phyloP scores from a whole-genome alignment of 2,329 filamentous ascomycete species.

The Aureobasidium leucospermi region DNA sequence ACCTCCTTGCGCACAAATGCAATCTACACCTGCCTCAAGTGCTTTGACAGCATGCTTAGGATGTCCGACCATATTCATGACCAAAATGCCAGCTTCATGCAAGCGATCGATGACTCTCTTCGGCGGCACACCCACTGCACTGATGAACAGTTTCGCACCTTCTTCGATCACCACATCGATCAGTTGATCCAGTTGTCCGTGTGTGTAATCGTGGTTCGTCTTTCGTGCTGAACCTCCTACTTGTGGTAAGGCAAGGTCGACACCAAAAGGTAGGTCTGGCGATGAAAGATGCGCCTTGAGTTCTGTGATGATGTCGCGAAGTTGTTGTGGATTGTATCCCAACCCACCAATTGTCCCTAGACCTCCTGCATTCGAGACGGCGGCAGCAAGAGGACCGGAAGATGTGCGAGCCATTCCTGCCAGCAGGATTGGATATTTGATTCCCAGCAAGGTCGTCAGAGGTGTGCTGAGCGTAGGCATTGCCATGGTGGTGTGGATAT shows the following conservation, averaged over 20 bases:
- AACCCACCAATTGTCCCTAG: conserved; percentile 57
- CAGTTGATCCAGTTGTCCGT: conserved; percentile 78
- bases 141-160: conserved; percentile 79
- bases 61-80: conserved; percentile 98
- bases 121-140: conserved; percentile 81
- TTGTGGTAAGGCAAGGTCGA: conserved; percentile 87
- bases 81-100: conserved; percentile 69
- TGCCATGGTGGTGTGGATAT: not conserved
- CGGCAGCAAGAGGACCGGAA: conserved; percentile 69
- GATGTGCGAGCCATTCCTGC: conserved; percentile 90
- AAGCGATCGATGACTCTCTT: conserved; percentile 63
- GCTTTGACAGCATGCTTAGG: conserved; percentile 89
- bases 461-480: conserved; percentile 60
- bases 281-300: conserved; percentile 66
- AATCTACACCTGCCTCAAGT: conserved; percentile 76
- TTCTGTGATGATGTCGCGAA: conserved; percentile 75
- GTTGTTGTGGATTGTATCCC: conserved; percentile 65
- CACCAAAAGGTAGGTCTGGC: conserved; percentile 72
- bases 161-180: conserved; percentile 80
- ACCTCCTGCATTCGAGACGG: conserved; percentile 82
- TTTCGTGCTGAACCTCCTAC: conserved; percentile 75
- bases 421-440: conserved; percentile 82
- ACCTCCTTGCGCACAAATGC: conserved; percentile 85
- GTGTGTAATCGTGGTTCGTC: conserved; percentile 94
- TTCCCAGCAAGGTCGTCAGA: conserved; percentile 69